Percentiles rank a stretch among this genome's conserved stretches.
Conservation (phyloP, 179 eudicot species). For the Sideroxylon spinosum region DNA sequence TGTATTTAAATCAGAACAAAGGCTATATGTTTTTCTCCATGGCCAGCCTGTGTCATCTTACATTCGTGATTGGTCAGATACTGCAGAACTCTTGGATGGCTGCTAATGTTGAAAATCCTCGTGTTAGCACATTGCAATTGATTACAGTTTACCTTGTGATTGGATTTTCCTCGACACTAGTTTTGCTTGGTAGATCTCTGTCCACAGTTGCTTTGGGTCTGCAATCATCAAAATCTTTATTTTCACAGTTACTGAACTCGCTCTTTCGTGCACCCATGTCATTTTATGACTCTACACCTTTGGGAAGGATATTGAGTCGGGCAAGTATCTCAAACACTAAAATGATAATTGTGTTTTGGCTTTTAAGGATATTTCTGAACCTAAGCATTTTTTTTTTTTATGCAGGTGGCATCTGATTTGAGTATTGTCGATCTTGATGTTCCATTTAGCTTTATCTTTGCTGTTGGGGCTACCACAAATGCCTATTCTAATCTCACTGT, state of each 20-base stretch:
- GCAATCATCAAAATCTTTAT: constrained; percentile 57
- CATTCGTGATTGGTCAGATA: constrained; percentile 44
- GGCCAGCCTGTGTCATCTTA: constrained; percentile 34
- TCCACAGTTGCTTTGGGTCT: constrained; percentile 45
- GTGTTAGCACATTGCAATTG: constrained; percentile 40
- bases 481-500: constrained; percentile 51
- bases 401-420: constrained; percentile 70
- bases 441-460: constrained; percentile 46
- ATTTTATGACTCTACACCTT: constrained; percentile 53
- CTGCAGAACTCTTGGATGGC: constrained; percentile 76
- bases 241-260: constrained; percentile 46
- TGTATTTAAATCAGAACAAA: constrained; percentile 48
- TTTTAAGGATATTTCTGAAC: not conserved
- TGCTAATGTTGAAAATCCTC: constrained; percentile 52
- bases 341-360: not conserved
- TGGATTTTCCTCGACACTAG: constrained; percentile 35
- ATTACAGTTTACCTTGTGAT: constrained; percentile 56
- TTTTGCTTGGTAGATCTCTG: constrained; percentile 45
- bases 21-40: constrained; percentile 45
- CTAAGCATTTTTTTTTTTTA: not conserved
- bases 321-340: constrained; percentile 21
- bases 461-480: constrained; percentile 45
- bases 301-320: constrained; percentile 52
- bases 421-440: constrained; percentile 79
- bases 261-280: constrained; percentile 66